phyloP scores from a whole-genome alignment of 768 basidiomycete species.

The Obba rivulosa region DNA sequence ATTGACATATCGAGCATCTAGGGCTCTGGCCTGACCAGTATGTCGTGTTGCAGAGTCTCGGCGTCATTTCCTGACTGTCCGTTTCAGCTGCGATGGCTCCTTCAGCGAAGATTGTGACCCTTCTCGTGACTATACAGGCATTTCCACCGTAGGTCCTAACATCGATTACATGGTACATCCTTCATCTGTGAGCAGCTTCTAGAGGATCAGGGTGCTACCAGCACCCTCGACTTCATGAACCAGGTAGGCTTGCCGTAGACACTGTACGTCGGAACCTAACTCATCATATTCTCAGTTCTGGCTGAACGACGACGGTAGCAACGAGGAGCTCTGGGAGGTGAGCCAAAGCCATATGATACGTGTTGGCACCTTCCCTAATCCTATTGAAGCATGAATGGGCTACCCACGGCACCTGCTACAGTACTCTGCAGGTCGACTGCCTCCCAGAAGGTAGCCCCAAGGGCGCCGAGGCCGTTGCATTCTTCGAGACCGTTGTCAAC shows the following conservation, averaged over 20 bases:
- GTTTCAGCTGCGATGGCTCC: conserved; percentile 48
- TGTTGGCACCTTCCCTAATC: conserved; percentile 4
- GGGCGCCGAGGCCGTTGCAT: conserved; percentile 69
- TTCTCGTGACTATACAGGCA: conserved; percentile 38
- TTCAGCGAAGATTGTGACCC: conserved; percentile 32
- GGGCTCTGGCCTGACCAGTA: conserved; percentile 68
- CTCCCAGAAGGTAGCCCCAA: conserved; percentile 52
- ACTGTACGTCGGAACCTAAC: background rate
- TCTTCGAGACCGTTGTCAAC: conserved; percentile 53
- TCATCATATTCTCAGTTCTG: conserved; percentile 41
- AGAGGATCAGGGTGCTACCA: conserved; percentile 47
- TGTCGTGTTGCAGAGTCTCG: too few relatives aligned
- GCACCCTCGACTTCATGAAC: conserved; percentile 56
- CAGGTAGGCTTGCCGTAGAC: conserved; percentile 9
- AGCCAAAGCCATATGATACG: background rate
- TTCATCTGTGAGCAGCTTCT: conserved; percentile 40
- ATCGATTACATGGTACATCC: background rate
- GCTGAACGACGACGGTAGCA: conserved; percentile 54
- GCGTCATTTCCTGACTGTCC: background rate
- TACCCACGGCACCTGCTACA: conserved; percentile 59
- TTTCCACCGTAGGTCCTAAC: conserved; percentile 27
- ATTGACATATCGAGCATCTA: conserved; percentile 18
- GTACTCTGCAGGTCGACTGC: conserved; percentile 55
- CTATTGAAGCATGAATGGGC: conserved; percentile 58
- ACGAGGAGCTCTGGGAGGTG: conserved; percentile 68